phyloP scores from a whole-genome alignment of 2,329 filamentous ascomycete genomes.

The Keithomyces neogunnii region DNA sequence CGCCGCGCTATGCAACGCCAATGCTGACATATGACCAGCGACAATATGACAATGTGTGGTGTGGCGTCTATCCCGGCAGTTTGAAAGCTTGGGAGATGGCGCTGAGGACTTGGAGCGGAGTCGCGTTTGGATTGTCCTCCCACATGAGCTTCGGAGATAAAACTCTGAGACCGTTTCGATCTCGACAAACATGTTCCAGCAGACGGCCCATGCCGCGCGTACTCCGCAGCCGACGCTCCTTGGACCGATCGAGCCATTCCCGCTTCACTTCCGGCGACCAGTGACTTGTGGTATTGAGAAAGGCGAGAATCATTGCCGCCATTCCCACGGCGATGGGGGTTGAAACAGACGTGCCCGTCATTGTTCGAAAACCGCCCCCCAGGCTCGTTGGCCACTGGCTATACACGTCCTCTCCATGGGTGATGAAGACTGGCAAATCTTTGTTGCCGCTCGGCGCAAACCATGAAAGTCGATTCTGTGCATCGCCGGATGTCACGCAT shows the following conservation, averaged over 20 bases:
- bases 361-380: slow-evolving; percentile 7
- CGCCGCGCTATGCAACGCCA: background rate
- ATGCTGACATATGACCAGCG: too few relatives aligned
- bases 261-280: slow-evolving; percentile 3
- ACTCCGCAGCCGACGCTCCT: slow-evolving; percentile 8
- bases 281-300: slow-evolving; percentile 8
- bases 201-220: slow-evolving; percentile 9
- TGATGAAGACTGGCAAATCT: slow-evolving; percentile 7
- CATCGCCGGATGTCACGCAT: slow-evolving; percentile 10
- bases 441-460: slow-evolving; percentile 6
- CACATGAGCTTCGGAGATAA: slow-evolving; percentile 10
- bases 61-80: background rate
- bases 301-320: slow-evolving; percentile 10
- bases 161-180: slow-evolving; percentile 8
- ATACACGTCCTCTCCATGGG: slow-evolving; percentile 6
- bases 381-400: slow-evolving; percentile 9
- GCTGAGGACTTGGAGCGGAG: background rate
- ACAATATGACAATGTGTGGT: too few relatives aligned
- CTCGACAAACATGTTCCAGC: slow-evolving; percentile 9
- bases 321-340: slow-evolving; percentile 10
- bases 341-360: slow-evolving; percentile 9
- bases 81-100: background rate
- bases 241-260: slow-evolving; percentile 3
- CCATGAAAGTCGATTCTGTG: slow-evolving; percentile 2
- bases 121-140: slow-evolving; percentile 5